Percentiles rank a stretch among this genome's conserved stretches.
Evolutionary conservation across 2,329 filamentous ascomycete genomes (phyloP).

Genomic region (Pseudopithomyces chartarum): DNA sequence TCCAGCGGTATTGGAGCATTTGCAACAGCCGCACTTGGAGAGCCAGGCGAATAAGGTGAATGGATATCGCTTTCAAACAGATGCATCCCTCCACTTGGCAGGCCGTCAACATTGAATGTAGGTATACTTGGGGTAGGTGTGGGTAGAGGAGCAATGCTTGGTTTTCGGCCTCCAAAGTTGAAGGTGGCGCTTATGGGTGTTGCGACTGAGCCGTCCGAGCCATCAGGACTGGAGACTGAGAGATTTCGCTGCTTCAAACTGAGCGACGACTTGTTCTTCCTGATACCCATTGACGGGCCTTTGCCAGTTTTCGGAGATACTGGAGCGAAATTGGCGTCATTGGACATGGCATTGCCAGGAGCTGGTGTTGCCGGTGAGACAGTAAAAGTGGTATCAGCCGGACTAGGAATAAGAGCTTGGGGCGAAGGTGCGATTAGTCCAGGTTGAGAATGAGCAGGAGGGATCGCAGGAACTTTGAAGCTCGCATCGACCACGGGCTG

Average conservation of each 20-base stretch:
- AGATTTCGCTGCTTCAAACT: slow-evolving; percentile 77
- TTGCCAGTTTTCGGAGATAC: slow-evolving; percentile 43
- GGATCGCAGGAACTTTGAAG: slow-evolving; percentile 40
- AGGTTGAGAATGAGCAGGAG: slow-evolving; percentile 30
- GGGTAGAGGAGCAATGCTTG: slow-evolving; percentile 65
- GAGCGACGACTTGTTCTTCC: slow-evolving; percentile 58
- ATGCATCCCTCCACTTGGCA: slow-evolving; percentile 71
- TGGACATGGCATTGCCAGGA: slow-evolving; percentile 47
- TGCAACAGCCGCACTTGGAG: slow-evolving; percentile 64
- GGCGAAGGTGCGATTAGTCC: slow-evolving; percentile 38
- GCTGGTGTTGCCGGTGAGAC: slow-evolving; percentile 45
- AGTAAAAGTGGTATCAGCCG: slow-evolving; percentile 48
- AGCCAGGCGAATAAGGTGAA: slow-evolving; percentile 65
- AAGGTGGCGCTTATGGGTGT: slow-evolving; percentile 77
- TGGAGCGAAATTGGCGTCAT: slow-evolving; percentile 48
- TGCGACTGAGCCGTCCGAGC: slow-evolving; percentile 70
- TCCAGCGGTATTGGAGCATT: slow-evolving; percentile 81
- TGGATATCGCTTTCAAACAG: slow-evolving; percentile 86
- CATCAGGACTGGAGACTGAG: slow-evolving; percentile 65
- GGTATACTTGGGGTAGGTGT: slow-evolving; percentile 70
- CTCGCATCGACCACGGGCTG: slow-evolving; percentile 33
- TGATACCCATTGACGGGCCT: slow-evolving; percentile 39
- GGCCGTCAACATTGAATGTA: slow-evolving; percentile 62
- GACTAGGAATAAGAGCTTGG: slow-evolving; percentile 44
- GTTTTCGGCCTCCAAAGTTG: slow-evolving; percentile 52